These are phyloP conservation scores for Colletotrichum sp. DNA, from an alignment of 2,329 filamentous ascomycete genomes.

Conservation along the genomic window DNA sequence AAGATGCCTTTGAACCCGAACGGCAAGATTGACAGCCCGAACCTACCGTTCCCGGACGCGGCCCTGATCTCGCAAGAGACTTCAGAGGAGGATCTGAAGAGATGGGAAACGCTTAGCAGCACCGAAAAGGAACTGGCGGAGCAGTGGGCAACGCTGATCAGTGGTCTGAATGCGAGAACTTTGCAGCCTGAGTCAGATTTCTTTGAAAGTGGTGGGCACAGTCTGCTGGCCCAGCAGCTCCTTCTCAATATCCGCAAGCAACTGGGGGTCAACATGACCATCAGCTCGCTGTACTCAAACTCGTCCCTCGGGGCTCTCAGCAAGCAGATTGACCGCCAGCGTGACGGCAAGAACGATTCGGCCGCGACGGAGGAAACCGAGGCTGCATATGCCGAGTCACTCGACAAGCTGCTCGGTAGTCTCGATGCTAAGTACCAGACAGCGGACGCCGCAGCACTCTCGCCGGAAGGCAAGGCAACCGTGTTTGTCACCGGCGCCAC, in stretches of 20 bases:
- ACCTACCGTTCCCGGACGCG: slow-evolving; percentile 74
- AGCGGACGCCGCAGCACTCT: background rate
- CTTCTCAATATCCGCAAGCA: slow-evolving; percentile 67
- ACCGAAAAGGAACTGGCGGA: slow-evolving; percentile 70
- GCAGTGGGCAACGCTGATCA: slow-evolving; percentile 77
- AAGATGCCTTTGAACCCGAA: slow-evolving; percentile 76
- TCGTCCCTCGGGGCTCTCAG: slow-evolving; percentile 54
- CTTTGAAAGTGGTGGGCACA: slow-evolving; percentile 45
- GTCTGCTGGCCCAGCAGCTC: slow-evolving; percentile 69
- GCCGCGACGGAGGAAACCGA: slow-evolving; percentile 28
- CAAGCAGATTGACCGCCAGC: slow-evolving; percentile 34
- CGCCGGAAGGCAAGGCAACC: slow-evolving; percentile 43
- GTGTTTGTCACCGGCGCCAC: slow-evolving; percentile 89
- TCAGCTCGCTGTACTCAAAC: slow-evolving; percentile 73
- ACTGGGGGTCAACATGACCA: slow-evolving; percentile 60
- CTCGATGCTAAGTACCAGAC: background rate
- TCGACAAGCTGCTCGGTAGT: slow-evolving; percentile 50
- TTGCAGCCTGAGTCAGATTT: slow-evolving; percentile 45
- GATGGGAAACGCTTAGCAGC: slow-evolving; percentile 46
- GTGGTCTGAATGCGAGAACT: slow-evolving; percentile 69
- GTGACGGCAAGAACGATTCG: slow-evolving; percentile 35
- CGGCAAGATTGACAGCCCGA: slow-evolving; percentile 80
- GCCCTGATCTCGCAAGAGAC: slow-evolving; percentile 33
- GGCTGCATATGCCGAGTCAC: slow-evolving; percentile 54
- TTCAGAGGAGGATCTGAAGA: slow-evolving; percentile 46